phyloP scores from a whole-genome alignment of 305 asterid genomes.

The Fraxinus velutina region DNA sequence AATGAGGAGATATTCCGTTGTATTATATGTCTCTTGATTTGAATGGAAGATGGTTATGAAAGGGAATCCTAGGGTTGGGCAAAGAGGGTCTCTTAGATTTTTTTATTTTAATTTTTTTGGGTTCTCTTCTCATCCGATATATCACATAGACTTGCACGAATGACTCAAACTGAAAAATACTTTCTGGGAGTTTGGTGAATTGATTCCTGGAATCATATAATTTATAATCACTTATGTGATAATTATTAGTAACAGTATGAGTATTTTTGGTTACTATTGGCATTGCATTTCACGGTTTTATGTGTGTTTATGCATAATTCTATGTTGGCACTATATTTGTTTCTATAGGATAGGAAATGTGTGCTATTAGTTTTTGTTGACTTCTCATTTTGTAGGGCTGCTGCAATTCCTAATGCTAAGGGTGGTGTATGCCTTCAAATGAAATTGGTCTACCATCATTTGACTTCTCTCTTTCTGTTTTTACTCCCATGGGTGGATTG shows the following conservation, averaged over 20 bases:
- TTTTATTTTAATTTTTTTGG: neutral
- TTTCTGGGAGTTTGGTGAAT: neutral
- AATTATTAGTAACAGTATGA: neutral
- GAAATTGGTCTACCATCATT: slow-evolving; percentile 70
- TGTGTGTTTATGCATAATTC: neutral
- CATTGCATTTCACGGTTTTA: neutral
- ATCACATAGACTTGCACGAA: neutral
- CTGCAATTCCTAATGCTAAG: slow-evolving; percentile 74
- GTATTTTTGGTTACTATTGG: neutral
- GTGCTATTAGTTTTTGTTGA: slow-evolving; percentile 4
- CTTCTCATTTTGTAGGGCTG: slow-evolving; percentile 53
- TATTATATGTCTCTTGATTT: neutral
- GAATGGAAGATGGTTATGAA: neutral
- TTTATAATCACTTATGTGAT: neutral
- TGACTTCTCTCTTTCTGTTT: slow-evolving; percentile 60
- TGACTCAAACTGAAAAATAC: neutral
- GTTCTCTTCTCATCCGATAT: neutral
- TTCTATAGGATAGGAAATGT: neutral
- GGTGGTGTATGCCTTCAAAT: slow-evolving; percentile 73
- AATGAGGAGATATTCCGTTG: neutral
- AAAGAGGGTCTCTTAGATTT: neutral
- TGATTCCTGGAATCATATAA: neutral
- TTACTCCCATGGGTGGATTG: slow-evolving; percentile 74
- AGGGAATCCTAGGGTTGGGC: neutral
- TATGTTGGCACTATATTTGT: neutral